These are phyloP conservation scores for Umbelopsis sp. DNA, from an alignment of 192 early-diverging fungal genomes.

Conservation along the genomic window DNA sequence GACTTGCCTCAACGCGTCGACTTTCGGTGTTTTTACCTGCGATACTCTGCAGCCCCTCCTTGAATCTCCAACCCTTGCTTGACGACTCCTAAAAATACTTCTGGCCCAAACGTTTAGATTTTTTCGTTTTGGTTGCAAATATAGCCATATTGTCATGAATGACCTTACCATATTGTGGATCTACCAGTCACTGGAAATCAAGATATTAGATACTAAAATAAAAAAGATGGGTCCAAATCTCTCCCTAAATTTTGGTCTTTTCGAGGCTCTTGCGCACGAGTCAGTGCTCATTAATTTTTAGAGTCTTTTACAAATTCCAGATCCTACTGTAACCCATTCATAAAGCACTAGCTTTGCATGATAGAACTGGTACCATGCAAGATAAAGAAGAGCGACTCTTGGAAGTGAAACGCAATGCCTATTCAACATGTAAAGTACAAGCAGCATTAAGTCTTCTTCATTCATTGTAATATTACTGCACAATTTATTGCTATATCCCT, in stretches of 20 bases:
- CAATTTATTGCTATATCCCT: no score
- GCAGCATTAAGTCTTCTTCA: no score
- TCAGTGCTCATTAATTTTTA: slow-evolving; percentile 10
- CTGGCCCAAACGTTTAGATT: background rate
- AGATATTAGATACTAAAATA: slow-evolving; percentile 6
- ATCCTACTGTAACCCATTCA: no score
- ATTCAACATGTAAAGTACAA: no score
- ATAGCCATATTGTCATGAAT: slow-evolving; percentile 14
- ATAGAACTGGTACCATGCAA: no score
- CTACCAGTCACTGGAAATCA: background rate
- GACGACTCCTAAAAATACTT: background rate
- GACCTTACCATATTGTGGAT: slow-evolving; percentile 4
- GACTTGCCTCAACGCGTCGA: background rate
- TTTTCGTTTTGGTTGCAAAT: slow-evolving; percentile 1
- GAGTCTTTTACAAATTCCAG: no score
- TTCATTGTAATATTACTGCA: no score
- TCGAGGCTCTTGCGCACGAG: slow-evolving; percentile 7
- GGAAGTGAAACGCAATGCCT: no score
- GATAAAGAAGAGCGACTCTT: no score
- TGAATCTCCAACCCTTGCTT: background rate
- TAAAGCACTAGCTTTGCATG: no score
- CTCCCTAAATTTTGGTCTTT: slow-evolving; percentile 1
- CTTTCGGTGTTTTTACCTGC: slow-evolving; percentile 5
- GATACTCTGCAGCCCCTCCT: slow-evolving; percentile 11
- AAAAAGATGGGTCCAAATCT: background rate